Base-by-base conservation (phyloP, 345 rosid species). In the Linum usitatissimum region DNA sequence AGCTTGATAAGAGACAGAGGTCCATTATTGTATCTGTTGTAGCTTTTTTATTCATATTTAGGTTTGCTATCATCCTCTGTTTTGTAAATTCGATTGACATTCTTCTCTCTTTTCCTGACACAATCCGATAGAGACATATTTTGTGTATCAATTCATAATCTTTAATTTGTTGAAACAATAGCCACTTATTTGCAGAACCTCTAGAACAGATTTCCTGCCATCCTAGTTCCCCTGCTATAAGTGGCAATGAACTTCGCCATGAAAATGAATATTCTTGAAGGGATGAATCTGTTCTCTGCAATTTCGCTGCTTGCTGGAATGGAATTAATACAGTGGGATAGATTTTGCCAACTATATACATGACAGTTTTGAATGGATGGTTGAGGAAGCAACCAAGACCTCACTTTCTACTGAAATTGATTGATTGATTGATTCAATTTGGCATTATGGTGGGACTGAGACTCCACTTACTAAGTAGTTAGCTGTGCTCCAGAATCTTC, bases 1-100 rank as follows among this genome's bases (percentile, higher is more conserved):
- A 67, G 96, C 94, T 72, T 88, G 77, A 88, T 42, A 18, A 57
- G 38, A 34, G 36, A 28, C 30, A 3, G 6, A 18, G 36, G 12
- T 30, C 53, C 19, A 12, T 30, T 48, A 17, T 55, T 40, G 28
- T 39, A 48, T 30, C 6, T 51, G 49, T 56, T 30, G 23, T 48
- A 49, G 9, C 48, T 8, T 18, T 57, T 6, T 6, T 19, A 19
- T n/a, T 53, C 14, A 10, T 45, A 57, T n/a, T 56, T 49, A 53
- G 38, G 23, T n/a, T 18, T 40, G 51, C 51, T 9, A 28, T 28
- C 48, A 39, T 20, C 59, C 68, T 19, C 54, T 61, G 18, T 66
- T 61, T 59, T 73, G 73, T 66, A 73, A 63, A 68, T 68, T 72
- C 65, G 63, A 53, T 54, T 48, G 21, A 28, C 23, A 40, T 23